Conservation (phyloP, 345 rosid genomes). For the Euphorbia peplus region DNA sequence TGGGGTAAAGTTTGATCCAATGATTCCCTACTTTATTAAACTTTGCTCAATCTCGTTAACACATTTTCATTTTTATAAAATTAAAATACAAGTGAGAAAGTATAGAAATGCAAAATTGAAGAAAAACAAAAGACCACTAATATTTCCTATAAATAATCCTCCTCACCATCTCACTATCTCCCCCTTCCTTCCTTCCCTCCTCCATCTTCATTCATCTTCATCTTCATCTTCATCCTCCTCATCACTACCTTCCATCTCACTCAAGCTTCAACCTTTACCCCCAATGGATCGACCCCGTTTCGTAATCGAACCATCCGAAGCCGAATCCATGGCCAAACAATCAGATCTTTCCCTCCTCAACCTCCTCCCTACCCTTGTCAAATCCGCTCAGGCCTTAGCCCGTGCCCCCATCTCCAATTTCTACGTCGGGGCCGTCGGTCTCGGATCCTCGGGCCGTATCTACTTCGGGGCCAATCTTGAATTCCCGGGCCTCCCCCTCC, state of each 20-base stretch:
- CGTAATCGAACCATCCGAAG: conserved; percentile 64
- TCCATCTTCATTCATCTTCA: not conserved
- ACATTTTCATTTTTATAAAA: too few relatives aligned
- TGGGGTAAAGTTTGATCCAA: too few relatives aligned
- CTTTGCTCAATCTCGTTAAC: too few relatives aligned
- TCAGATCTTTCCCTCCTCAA: conserved; percentile 47
- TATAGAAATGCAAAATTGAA: not conserved
- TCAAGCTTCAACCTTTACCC: not conserved
- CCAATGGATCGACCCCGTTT: conserved; percentile 35
- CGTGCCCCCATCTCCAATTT: conserved; percentile 81
- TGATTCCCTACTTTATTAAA: too few relatives aligned
- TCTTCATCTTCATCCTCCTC: not conserved
- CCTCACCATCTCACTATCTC: too few relatives aligned
- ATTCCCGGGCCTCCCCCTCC: conserved; percentile 89
- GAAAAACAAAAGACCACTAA: not conserved
- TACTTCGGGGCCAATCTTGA: conserved; percentile 84
- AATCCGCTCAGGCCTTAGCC: conserved; percentile 57
- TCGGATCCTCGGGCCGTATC: conserved; percentile 87
- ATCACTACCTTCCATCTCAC: not conserved
- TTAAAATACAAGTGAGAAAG: too few relatives aligned
- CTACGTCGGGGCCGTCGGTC: conserved; percentile 77
- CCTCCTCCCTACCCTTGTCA: conserved; percentile 69
- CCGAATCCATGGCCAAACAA: conserved; percentile 57
- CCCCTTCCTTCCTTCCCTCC: not conserved
- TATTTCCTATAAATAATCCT: conserved; percentile 1